Evolutionary conservation across 768 basidiomycete species (phyloP).

Genomic region (Hemileccinum rubropunctum): DNA sequence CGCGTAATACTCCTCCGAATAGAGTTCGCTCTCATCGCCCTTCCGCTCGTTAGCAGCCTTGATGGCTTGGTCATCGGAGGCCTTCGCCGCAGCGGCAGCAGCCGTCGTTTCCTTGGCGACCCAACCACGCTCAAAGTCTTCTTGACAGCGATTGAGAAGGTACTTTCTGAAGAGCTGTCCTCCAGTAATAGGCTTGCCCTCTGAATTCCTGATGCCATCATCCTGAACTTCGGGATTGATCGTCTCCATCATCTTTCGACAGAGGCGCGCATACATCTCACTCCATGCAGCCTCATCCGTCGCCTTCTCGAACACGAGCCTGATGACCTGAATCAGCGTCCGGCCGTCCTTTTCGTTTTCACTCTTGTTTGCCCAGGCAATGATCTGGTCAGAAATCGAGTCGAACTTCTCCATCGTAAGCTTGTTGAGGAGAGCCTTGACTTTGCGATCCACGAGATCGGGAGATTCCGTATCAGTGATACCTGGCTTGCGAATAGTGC

Average conservation of each 20-base stretch:
- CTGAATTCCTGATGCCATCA: slow-evolving; percentile 74
- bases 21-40: slow-evolving; percentile 64
- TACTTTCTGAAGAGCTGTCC: slow-evolving; percentile 97
- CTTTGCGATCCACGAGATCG: slow-evolving; percentile 89
- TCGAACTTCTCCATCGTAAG: slow-evolving; percentile 97
- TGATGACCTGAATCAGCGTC: slow-evolving; percentile 94
- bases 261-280: slow-evolving; percentile 95
- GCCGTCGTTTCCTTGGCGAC: slow-evolving; percentile 83
- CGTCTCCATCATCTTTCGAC: slow-evolving; percentile 93
- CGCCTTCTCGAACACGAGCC: slow-evolving; percentile 95
- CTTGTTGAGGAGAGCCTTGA: slow-evolving; percentile 90
- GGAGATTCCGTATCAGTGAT: slow-evolving; percentile 61
- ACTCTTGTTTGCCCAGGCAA: slow-evolving; percentile 92
- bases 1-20: slow-evolving; percentile 95
- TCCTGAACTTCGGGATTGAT: slow-evolving; percentile 88
- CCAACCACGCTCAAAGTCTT: slow-evolving; percentile 98
- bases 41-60: slow-evolving; percentile 64
- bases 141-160: slow-evolving; percentile 93
- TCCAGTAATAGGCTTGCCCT: slow-evolving; percentile 88
- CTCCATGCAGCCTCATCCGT: slow-evolving; percentile 96
- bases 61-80: slow-evolving; percentile 78
- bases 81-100: slow-evolving; percentile 82
- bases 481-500: slow-evolving; percentile 41
- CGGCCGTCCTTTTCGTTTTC: slow-evolving; percentile 90
- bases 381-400: slow-evolving; percentile 92